phyloP scores from a whole-genome alignment of 139 green algal species.

The Trebouxia sp. region DNA sequence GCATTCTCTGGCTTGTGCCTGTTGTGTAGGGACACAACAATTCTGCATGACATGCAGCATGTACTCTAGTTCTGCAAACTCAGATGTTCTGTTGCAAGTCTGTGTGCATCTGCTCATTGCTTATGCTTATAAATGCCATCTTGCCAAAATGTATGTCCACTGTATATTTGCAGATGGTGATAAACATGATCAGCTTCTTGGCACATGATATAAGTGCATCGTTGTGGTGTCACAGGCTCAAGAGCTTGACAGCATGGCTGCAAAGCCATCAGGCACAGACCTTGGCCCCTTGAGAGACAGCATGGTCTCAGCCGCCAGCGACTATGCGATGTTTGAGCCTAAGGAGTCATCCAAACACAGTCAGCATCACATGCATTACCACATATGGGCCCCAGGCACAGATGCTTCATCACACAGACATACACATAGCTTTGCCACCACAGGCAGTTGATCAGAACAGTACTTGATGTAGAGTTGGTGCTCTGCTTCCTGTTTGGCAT shows the following conservation, averaged over 20 bases:
- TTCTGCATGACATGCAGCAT: no score
- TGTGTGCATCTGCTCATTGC: no score
- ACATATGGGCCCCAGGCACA: constrained; percentile 4
- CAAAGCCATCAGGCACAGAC: not conserved
- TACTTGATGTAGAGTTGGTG: not conserved
- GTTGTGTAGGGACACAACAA: no score
- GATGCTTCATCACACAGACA: not conserved
- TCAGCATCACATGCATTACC: not conserved
- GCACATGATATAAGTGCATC: no score
- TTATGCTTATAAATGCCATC: no score
- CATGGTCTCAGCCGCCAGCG: not conserved
- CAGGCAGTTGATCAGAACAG: not conserved
- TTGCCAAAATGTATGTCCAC: no score
- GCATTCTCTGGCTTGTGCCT: no score
- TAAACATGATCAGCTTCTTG: no score
- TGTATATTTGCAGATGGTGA: no score
- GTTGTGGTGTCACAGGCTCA: no score
- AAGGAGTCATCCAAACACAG: not conserved
- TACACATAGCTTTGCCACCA: constrained; percentile 14
- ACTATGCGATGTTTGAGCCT: not conserved
- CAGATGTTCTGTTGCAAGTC: no score
- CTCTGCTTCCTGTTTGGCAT: not conserved
- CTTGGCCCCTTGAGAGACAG: not conserved
- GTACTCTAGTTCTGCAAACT: no score
- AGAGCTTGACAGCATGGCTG: not conserved